Base-by-base conservation (phyloP, 352 stramenopile genomes). In the Pythium brachiatum region DNA sequence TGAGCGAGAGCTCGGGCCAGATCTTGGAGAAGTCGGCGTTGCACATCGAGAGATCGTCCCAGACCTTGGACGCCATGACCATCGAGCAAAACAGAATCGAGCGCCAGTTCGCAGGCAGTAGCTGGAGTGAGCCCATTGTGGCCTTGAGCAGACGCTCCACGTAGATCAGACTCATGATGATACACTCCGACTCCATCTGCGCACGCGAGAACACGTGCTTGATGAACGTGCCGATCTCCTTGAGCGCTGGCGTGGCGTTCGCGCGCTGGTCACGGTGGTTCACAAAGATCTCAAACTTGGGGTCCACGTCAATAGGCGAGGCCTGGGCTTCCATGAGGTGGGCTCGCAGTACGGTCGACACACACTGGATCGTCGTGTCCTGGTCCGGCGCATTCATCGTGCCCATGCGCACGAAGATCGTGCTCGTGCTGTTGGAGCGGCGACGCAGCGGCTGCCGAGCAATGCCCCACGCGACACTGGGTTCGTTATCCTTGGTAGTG, bases 111-210 rank as follows among this genome's bases (percentile, higher is more conserved):
- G 73, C 67, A 2, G 81, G 66, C 18, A 70, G 81, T 27, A 98
- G 75, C 55, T 94, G 86, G 26, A 97, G 70, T 44, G 62, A 70
- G 1, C 88, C 88, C 39, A 74, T 90, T 15, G 90, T 96, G 8
- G 81, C 69, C 70, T 98, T 98, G 53, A 99, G 81, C 11, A 99
- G 76, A 12, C 93, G 86, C 73, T 99, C 97, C 23, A 99, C 87
- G 74, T 99, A 99, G 60, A 99, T 97, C 7, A 99, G 78, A 43
- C 87, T 96, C 81, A 98, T 98, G 74, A 99, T 98, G 64, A 99
- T 98, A 70, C 92, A 98, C 75, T 99, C 96, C 29, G 83, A 86
- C 69, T 99, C 96, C 81, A 97, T 94, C 65, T 96, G 86, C 57
- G 86, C 88, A 34, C 81, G 81, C 15, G 83, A 72, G 63, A 98